Evolutionary conservation across 305 asterid species (phyloP).

Genomic region (Ilex paraguariensis): DNA sequence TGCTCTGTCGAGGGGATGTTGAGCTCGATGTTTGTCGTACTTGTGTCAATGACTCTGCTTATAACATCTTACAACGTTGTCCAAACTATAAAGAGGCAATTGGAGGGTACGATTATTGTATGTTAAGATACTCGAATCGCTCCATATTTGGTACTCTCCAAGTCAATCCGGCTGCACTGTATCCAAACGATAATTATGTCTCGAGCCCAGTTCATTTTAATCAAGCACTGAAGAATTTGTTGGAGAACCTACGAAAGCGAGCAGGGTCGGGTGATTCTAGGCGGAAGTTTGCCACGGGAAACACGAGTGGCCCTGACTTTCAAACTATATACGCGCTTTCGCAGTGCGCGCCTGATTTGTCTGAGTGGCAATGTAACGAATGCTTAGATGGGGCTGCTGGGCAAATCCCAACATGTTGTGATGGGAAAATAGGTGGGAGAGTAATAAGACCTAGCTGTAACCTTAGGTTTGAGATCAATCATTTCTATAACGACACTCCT

Average conservation of each 20-base stretch:
- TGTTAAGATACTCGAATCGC: constrained; percentile 9
- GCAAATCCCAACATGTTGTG: too few relatives aligned
- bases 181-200: not conserved
- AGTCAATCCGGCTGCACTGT: not conserved
- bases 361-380: constrained; percentile 6
- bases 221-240: not conserved
- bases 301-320: not conserved
- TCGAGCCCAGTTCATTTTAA: not conserved
- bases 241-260: not conserved
- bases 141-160: constrained; percentile 3
- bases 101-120: constrained; percentile 11
- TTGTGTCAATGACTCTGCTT: constrained; percentile 1
- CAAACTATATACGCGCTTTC: not conserved
- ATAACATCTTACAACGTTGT: constrained; percentile 1
- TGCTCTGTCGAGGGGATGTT: constrained; percentile 17
- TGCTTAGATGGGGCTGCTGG: constrained; percentile 4
- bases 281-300: not conserved
- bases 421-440: too few relatives aligned
- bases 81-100: constrained; percentile 9
- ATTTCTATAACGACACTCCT: too few relatives aligned
- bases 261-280: not conserved
- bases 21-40: constrained; percentile 8
- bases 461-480: too few relatives aligned
- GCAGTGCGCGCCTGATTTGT: constrained; percentile 30
- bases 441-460: too few relatives aligned